Percentiles rank a stretch among this genome's conserved stretches.
These are phyloP conservation scores for Ophiocordyceps robertsii DNA, from an alignment of 2,329 filamentous ascomycete genomes.

Conservation along the genomic window DNA sequence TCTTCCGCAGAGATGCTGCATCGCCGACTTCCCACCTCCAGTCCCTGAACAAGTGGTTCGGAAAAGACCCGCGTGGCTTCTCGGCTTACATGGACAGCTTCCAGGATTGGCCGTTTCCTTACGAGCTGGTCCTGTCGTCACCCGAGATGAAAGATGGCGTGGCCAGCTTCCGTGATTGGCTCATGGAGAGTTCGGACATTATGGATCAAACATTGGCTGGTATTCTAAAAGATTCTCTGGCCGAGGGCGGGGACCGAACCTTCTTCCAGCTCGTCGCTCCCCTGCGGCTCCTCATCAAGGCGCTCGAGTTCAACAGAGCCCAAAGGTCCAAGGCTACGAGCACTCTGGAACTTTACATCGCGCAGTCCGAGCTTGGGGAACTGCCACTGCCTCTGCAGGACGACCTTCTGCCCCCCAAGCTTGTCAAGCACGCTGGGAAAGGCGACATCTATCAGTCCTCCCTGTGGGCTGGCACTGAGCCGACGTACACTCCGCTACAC, in stretches of 20 bases:
- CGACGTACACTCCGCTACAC: constrained; percentile 83
- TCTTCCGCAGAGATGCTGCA: constrained; percentile 29
- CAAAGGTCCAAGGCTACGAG: constrained; percentile 8
- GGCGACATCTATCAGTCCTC: constrained; percentile 81
- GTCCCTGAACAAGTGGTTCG: constrained; percentile 48
- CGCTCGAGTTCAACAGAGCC: constrained; percentile 30
- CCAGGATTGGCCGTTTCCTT: constrained; percentile 20
- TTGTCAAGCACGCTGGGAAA: constrained; percentile 51
- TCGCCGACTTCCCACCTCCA: constrained; percentile 29
- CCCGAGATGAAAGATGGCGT: constrained; percentile 6
- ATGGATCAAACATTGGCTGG: constrained; percentile 17
- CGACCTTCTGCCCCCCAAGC: constrained; percentile 54
- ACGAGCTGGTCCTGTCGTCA: constrained; percentile 20
- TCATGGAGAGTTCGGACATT: constrained; percentile 11
- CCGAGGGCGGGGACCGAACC: constrained; percentile 9
- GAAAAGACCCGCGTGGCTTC: constrained; percentile 4
- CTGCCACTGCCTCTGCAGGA: constrained; percentile 48
- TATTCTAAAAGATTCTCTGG: constrained; percentile 15
- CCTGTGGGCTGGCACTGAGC: constrained; percentile 76
- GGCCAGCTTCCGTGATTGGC: constrained; percentile 14
- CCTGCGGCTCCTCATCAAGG: constrained; percentile 50
- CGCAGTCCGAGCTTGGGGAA: constrained; percentile 60
- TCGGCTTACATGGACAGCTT: constrained; percentile 17
- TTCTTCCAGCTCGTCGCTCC: constrained; percentile 49
- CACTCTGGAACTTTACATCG: constrained; percentile 58